Conservation (phyloP, 164 flowering plant genomes). For the Stephania cephalantha region DNA sequence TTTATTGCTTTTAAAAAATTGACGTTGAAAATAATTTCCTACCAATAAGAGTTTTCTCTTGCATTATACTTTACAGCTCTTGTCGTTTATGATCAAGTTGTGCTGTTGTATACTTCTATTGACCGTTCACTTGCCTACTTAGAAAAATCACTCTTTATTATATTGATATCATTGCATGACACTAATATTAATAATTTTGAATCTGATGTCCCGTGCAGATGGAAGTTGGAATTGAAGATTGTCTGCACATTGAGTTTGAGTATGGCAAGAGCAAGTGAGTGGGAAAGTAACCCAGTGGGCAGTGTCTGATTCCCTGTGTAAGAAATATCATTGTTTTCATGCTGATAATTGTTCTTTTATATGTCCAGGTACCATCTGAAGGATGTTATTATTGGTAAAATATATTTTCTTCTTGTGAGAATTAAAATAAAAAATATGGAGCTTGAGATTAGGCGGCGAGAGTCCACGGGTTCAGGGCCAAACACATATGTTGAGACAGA, state of each 20-base stretch:
- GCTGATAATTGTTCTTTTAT: conserved; percentile 13
- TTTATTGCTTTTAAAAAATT: background rate
- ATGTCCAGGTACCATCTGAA: conserved; percentile 81
- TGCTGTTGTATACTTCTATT: background rate
- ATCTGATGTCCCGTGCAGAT: conserved; percentile 42
- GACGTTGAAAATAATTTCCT: background rate
- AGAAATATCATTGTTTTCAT: background rate
- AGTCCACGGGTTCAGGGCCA: conserved; percentile 92
- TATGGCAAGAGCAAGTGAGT: conserved; percentile 95
- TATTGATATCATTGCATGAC: background rate
- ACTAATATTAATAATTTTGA: background rate
- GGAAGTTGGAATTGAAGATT: conserved; percentile 99
- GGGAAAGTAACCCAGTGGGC: conserved; percentile 1
- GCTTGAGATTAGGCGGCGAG: conserved; percentile 93
- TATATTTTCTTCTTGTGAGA: conserved; percentile 91
- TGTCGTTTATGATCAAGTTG: background rate
- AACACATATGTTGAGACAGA: conserved; percentile 94
- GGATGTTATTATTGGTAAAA: conserved; percentile 93
- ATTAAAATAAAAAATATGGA: conserved; percentile 96
- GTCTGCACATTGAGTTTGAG: conserved; percentile 95
- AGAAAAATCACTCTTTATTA: background rate
- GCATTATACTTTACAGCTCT: background rate
- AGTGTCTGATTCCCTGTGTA: background rate
- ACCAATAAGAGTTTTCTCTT: background rate
- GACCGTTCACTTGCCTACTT: background rate